Conservation (phyloP, 2,329 filamentous ascomycete species). For the Pseudopithomyces chartarum region DNA sequence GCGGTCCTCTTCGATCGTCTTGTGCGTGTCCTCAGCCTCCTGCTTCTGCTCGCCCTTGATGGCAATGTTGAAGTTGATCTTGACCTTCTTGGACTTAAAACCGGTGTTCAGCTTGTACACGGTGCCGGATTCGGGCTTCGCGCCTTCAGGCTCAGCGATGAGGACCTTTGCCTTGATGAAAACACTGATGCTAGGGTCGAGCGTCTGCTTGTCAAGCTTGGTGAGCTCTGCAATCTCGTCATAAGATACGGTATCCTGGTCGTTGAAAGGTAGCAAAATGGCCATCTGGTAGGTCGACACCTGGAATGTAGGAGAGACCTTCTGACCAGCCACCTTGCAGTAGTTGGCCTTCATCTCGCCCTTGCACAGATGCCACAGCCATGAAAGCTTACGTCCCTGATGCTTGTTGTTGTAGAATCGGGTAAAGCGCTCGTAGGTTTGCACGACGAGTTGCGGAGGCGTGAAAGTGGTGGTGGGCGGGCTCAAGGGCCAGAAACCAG, state of each 20-base stretch:
- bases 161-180: conserved; percentile 94
- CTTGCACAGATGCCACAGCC: conserved; percentile 98
- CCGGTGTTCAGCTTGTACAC: conserved; percentile 86
- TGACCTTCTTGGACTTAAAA: conserved; percentile 98
- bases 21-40: conserved; percentile 96
- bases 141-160: conserved; percentile 69
- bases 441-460: conserved; percentile 81
- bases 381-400: conserved; percentile 92
- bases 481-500: conserved; percentile 94
- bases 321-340: conserved; percentile 67
- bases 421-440: conserved; percentile 87
- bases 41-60: conserved; percentile 97
- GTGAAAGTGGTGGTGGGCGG: conserved; percentile 87
- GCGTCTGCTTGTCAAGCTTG: conserved; percentile 75
- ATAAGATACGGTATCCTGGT: conserved; percentile 82
- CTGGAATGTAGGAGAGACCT: conserved; percentile 94
- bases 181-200: conserved; percentile 85
- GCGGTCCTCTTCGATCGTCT: conserved; percentile 97
- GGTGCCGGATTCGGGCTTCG: conserved; percentile 78
- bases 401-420: conserved; percentile 97
- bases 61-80: conserved; percentile 92
- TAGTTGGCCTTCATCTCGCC: conserved; percentile 95
- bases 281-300: conserved; percentile 99
- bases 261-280: conserved; percentile 92
- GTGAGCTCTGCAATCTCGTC: conserved; percentile 86